Base-by-base conservation (phyloP, 2,329 filamentous ascomycete species). In the Epichloe coenophiala region DNA sequence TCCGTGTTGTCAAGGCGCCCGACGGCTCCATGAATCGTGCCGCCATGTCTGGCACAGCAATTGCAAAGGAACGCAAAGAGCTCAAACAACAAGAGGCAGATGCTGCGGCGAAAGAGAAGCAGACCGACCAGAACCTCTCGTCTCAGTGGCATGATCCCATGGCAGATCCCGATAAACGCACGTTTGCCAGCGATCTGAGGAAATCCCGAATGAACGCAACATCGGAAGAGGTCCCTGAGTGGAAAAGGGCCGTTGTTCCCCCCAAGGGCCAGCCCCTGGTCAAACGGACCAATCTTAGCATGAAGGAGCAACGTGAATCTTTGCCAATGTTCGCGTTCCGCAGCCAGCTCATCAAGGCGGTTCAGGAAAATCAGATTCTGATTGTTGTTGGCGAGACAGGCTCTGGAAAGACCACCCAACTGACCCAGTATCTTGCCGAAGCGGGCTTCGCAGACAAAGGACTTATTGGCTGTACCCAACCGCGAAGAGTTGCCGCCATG, bases 371-470 rank as follows among this genome's bases (percentile, higher is more conserved):
- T 62, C 91, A 97, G 62, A 78, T 98, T 44, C 67, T 98, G 55
- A 95, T 98, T 61, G 91, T 98, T 0, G 91, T 98, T 48, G 93
- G 93, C 59, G 93, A 98, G 65, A 98, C 93, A 48, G 93, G 93
- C 13, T 96, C 89, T 0, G 93, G 93, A 58, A 98, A 98, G 68
- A 98, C 93, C 0, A 98, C 93, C 0, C 93, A 98, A 64, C 67
- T 98, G 51, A 96, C 93, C 0, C 93, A 98, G 57, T 98, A 94
- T 59, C 76, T 98, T 17, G 91, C 90, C 1, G 93, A 98, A 67
- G 90, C 80, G 45, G 93, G 93, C 0, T 96, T 94, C 61, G 85
- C 84, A 2, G 86, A 94, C 57, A 72, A 85, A 52, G 88, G 90
- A 35, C 85, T 96, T 53, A 93, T 98, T 45, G 93, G 93, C 1